These are phyloP conservation scores for Suillus spraguei DNA, from an alignment of 768 basidiomycete genomes.

Conservation along the genomic window DNA sequence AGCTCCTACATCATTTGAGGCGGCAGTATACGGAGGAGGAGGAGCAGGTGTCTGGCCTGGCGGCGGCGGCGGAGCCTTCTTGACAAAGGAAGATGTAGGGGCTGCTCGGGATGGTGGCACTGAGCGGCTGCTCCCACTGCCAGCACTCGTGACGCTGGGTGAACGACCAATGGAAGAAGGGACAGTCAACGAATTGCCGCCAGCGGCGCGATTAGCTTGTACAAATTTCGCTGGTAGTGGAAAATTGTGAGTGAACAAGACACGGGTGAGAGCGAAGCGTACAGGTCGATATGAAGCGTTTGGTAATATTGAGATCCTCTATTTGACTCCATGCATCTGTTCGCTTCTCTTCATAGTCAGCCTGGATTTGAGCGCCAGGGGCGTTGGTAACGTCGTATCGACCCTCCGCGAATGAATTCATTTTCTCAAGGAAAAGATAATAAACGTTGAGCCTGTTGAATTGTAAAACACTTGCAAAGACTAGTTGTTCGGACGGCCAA, in stretches of 20 bases:
- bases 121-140: constrained; percentile 26
- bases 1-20: constrained; percentile 25
- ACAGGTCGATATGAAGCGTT: constrained; percentile 87
- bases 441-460: constrained; percentile 80
- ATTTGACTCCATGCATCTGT: constrained; percentile 80
- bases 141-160: constrained; percentile 27
- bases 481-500: background rate
- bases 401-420: constrained; percentile 81
- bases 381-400: constrained; percentile 75
- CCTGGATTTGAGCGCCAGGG: constrained; percentile 68
- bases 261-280: constrained; percentile 28
- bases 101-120: constrained; percentile 26
- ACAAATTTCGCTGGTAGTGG: constrained; percentile 62
- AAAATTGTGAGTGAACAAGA: constrained; percentile 15
- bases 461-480: constrained; percentile 9
- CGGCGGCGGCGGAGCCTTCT: constrained; percentile 44
- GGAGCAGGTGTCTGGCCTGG: constrained; percentile 40
- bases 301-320: constrained; percentile 79
- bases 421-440: constrained; percentile 93
- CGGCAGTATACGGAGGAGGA: constrained; percentile 46
- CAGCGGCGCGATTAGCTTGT: constrained; percentile 48
- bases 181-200: constrained; percentile 36
- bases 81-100: constrained; percentile 35
- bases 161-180: constrained; percentile 39
- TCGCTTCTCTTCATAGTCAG: constrained; percentile 79